A percentile compares a stretch with the other conserved stretches of the same genome.
phyloP scores from a whole-genome alignment of 1,284 basidiomycete species.

The Tilletia walkeri region DNA sequence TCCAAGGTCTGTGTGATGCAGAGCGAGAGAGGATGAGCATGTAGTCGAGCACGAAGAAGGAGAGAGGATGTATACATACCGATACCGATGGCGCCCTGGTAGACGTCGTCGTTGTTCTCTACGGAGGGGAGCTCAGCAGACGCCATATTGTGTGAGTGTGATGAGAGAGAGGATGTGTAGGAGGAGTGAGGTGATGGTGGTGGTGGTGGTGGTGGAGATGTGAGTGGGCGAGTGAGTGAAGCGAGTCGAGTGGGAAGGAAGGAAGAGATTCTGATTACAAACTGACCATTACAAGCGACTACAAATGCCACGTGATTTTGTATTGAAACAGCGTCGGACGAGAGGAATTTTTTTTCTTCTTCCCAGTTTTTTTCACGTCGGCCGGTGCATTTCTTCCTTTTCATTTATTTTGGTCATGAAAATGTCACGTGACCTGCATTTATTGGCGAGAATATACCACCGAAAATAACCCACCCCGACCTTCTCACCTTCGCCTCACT shows the following conservation, averaged over 20 bases:
- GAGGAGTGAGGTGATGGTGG: constrained; percentile 22
- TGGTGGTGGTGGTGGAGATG: constrained; percentile 18
- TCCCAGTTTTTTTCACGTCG: background rate
- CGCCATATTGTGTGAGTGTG: constrained; percentile 40
- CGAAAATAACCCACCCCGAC: background rate
- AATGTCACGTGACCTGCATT: constrained; percentile 2
- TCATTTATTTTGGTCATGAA: background rate
- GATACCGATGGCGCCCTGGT: constrained; percentile 94
- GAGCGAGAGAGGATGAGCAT: background rate
- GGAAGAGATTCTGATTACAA: constrained; percentile 2
- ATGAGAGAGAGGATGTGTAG: constrained; percentile 22
- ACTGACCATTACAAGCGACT: background rate
- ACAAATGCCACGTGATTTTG: background rate
- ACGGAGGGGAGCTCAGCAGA: constrained; percentile 51
- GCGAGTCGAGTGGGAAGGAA: constrained; percentile 6
- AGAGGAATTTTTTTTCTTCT: background rate
- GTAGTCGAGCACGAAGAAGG: background rate
- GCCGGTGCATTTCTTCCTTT: constrained; percentile 5
- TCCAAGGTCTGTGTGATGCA: constrained; percentile 57
- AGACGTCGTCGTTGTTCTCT: constrained; percentile 70
- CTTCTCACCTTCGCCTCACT: constrained; percentile 2
- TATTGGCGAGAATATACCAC: background rate
- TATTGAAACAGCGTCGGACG: background rate
- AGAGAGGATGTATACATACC: constrained; percentile 57
- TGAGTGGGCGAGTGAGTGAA: constrained; percentile 16